Percentiles rank a stretch among this genome's conserved stretches.
phyloP scores from a whole-genome alignment of 108 stramenopile genomes.

The Nitzschia palea region DNA sequence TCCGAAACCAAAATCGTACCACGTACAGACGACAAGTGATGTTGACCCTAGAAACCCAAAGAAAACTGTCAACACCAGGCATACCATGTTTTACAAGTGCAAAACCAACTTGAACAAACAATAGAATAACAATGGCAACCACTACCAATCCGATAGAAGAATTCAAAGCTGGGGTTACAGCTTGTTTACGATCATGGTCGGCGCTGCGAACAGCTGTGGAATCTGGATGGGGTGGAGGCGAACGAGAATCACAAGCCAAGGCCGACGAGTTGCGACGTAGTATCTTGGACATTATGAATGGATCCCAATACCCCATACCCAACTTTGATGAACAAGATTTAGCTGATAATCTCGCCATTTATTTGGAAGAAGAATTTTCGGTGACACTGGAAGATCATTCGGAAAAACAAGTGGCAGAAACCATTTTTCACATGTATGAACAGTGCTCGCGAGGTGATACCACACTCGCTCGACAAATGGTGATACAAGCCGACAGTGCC shows the following conservation, averaged over 20 bases:
- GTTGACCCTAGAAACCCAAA: too few species aligned
- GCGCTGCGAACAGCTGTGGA: constrained; percentile 76
- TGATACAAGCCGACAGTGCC: constrained; percentile 46
- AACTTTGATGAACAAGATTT: constrained; percentile 29
- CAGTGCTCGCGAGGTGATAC: constrained; percentile 60
- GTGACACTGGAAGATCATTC: constrained; percentile 77
- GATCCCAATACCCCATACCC: constrained; percentile 36
- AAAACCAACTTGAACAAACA: neutral
- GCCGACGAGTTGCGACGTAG: constrained; percentile 66
- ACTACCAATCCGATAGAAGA: constrained; percentile 30
- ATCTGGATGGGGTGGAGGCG: constrained; percentile 78
- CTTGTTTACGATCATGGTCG: constrained; percentile 81
- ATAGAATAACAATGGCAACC: neutral
- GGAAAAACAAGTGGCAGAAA: constrained; percentile 71
- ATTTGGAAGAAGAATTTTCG: constrained; percentile 89
- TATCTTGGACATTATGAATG: constrained; percentile 60
- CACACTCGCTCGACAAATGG: constrained; percentile 51
- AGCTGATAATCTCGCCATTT: constrained; percentile 67
- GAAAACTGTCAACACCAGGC: too few species aligned
- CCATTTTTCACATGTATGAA: constrained; percentile 78
- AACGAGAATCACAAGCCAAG: constrained; percentile 48
- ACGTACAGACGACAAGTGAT: too few species aligned
- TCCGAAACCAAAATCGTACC: too few species aligned
- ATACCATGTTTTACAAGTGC: too few species aligned
- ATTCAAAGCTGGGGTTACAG: constrained; percentile 87